A percentile compares a stretch with the other conserved stretches of the same genome.
These are phyloP conservation scores for Biscogniauxia marginata DNA, from an alignment of 2,329 filamentous ascomycete species.

Conservation along the genomic window DNA sequence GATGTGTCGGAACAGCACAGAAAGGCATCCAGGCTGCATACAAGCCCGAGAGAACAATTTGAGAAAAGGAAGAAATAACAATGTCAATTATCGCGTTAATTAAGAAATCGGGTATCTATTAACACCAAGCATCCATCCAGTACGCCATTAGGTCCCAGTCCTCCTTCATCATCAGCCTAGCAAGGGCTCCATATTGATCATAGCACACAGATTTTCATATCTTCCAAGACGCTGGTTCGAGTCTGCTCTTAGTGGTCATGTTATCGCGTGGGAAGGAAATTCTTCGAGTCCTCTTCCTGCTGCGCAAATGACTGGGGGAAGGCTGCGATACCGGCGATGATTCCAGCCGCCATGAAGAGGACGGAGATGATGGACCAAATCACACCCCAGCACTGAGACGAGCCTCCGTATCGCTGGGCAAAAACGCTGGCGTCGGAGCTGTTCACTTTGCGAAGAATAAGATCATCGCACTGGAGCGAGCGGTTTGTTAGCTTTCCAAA, in stretches of 20 bases:
- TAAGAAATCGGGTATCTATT: not conserved
- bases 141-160: not conserved
- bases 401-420: constrained; percentile 74
- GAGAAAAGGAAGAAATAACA: not conserved
- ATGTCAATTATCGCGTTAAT: not conserved
- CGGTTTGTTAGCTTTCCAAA: not conserved
- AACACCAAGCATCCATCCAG: not conserved
- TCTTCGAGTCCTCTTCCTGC: constrained; percentile 66
- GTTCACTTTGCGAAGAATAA: constrained; percentile 79
- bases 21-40: not conserved
- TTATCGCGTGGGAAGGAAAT: constrained; percentile 50
- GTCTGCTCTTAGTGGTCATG: not conserved
- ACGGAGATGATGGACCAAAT: constrained; percentile 75
- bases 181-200: not conserved
- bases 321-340: constrained; percentile 73
- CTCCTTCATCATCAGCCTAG: not conserved
- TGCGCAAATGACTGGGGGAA: constrained; percentile 69
- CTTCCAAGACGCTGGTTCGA: not conserved
- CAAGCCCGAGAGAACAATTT: not conserved
- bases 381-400: constrained; percentile 77
- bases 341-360: constrained; percentile 68
- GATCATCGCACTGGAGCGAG: constrained; percentile 63
- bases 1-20: not conserved
- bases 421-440: constrained; percentile 78
- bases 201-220: not conserved